A percentile compares a stretch with the other conserved stretches of the same genome.
phyloP scores from a whole-genome alignment of 768 basidiomycete species.

The Hygrophoropsis aurantiaca region DNA sequence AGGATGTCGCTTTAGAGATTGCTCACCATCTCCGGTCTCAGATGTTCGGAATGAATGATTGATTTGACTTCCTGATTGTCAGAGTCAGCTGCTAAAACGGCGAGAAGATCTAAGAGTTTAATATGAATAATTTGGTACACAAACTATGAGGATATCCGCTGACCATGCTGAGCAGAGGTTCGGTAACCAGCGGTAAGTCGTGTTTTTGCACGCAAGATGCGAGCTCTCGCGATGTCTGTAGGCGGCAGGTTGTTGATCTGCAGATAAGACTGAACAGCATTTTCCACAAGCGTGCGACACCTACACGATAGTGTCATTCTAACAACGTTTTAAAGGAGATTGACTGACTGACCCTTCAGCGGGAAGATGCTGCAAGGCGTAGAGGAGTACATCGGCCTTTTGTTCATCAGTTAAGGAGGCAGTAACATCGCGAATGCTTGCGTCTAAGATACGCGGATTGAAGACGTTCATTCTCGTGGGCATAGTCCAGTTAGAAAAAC shows the following conservation, averaged over 20 bases:
- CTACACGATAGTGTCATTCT: conserved; percentile 19
- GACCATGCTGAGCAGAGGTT: conserved; percentile 67
- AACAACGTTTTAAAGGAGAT: conserved; percentile 1
- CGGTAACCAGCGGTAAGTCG: conserved; percentile 60
- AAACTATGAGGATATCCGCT: neutral
- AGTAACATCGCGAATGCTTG: conserved; percentile 69
- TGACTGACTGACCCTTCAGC: conserved; percentile 54
- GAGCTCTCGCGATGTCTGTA: conserved; percentile 55
- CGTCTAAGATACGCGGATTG: conserved; percentile 76
- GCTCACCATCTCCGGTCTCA: conserved; percentile 57
- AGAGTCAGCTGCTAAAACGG: conserved; percentile 62
- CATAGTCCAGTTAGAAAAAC: neutral
- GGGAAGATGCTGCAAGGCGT: conserved; percentile 82
- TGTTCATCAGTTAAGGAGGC: conserved; percentile 58
- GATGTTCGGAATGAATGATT: conserved; percentile 51
- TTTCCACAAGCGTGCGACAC: conserved; percentile 66
- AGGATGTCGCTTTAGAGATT: neutral
- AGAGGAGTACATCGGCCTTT: conserved; percentile 69
- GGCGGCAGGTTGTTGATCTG: conserved; percentile 53
- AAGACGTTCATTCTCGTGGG: conserved; percentile 53
- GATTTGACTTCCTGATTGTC: conserved; percentile 69
- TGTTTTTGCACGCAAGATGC: conserved; percentile 65
- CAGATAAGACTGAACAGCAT: conserved; percentile 71
- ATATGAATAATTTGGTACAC: neutral
- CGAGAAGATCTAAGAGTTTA: conserved; percentile 54